phyloP scores from a whole-genome alignment of 805 yeast genomes.

The Debaryomyces tyrocola region DNA sequence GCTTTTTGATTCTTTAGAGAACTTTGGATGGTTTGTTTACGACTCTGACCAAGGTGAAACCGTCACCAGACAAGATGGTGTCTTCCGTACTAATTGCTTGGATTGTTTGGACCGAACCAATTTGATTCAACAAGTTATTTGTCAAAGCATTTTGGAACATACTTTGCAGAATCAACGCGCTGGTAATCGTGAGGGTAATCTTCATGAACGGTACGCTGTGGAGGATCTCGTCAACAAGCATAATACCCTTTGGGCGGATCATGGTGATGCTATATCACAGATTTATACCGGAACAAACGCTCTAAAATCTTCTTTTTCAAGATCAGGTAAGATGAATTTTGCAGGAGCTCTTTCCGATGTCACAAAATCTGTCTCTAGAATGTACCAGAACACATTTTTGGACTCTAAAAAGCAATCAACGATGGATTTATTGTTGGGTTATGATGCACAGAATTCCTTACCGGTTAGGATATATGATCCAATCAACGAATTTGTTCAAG shows the following conservation, averaged over 20 bases:
- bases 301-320: constrained; percentile 83
- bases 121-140: constrained; percentile 80
- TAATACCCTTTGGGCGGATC: constrained; percentile 76
- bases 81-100: constrained; percentile 89
- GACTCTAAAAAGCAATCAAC: constrained; percentile 90
- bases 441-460: constrained; percentile 61
- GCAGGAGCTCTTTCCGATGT: constrained; percentile 98
- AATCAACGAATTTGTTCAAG: constrained; percentile 76
- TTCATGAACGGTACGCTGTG: constrained; percentile 18
- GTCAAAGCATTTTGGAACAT: constrained; percentile 63
- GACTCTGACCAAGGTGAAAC: constrained; percentile 56
- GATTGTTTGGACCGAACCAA: constrained; percentile 94
- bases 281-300: constrained; percentile 63
- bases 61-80: constrained; percentile 80
- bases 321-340: constrained; percentile 93
- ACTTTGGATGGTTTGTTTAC: constrained; percentile 80
- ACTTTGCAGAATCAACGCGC: constrained; percentile 24
- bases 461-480: constrained; percentile 85
- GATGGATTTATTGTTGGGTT: constrained; percentile 83
- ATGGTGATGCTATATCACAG: constrained; percentile 65
- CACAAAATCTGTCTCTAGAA: constrained; percentile 90
- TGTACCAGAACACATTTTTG: constrained; percentile 93
- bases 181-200: constrained; percentile 20
- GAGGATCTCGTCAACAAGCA: constrained; percentile 70
- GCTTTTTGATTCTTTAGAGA: constrained; percentile 64